phyloP scores from a whole-genome alignment of 1,284 basidiomycete genomes.

The Cutaneotrichosporon arboriforme region DNA sequence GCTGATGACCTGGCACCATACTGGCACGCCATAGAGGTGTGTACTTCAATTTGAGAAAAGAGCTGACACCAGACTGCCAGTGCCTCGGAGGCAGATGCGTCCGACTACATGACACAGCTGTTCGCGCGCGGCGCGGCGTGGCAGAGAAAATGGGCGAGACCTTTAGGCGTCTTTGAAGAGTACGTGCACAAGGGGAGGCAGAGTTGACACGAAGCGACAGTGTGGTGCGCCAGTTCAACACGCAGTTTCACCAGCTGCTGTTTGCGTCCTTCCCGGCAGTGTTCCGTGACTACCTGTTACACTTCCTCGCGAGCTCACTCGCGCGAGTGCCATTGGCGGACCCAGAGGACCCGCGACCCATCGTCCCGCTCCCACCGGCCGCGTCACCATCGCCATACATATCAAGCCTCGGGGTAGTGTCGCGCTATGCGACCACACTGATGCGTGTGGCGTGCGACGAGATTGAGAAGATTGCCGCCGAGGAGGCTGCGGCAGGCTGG shows the following conservation, averaged over 20 bases:
- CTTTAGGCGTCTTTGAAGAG: slow-evolving; percentile 37
- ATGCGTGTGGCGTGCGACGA: slow-evolving; percentile 76
- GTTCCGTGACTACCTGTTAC: slow-evolving; percentile 36
- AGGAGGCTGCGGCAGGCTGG: slow-evolving; percentile 66
- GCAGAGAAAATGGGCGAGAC: slow-evolving; percentile 44
- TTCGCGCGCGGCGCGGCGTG: slow-evolving; percentile 39
- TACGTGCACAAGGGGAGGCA: slow-evolving; percentile 13
- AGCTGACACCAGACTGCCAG: slow-evolving; percentile 3
- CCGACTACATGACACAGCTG: slow-evolving; percentile 26
- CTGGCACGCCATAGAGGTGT: slow-evolving; percentile 26
- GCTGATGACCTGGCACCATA: slow-evolving; percentile 28
- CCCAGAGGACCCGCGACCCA: background rate
- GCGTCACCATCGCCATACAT: slow-evolving; percentile 49
- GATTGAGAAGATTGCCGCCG: slow-evolving; percentile 66
- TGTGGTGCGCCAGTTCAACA: slow-evolving; percentile 26
- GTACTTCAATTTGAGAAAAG: background rate
- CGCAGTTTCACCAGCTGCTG: slow-evolving; percentile 36
- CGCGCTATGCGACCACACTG: slow-evolving; percentile 77
- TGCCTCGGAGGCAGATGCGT: background rate
- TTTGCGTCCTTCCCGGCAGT: slow-evolving; percentile 38
- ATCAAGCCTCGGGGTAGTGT: slow-evolving; percentile 68
- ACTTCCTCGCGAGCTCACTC: slow-evolving; percentile 33
- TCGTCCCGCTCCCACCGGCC: background rate
- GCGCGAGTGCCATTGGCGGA: slow-evolving; percentile 12
- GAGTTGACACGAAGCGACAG: slow-evolving; percentile 19